phyloP scores from a whole-genome alignment of 2,329 filamentous ascomycete species.

The Verticillium klebahnii region DNA sequence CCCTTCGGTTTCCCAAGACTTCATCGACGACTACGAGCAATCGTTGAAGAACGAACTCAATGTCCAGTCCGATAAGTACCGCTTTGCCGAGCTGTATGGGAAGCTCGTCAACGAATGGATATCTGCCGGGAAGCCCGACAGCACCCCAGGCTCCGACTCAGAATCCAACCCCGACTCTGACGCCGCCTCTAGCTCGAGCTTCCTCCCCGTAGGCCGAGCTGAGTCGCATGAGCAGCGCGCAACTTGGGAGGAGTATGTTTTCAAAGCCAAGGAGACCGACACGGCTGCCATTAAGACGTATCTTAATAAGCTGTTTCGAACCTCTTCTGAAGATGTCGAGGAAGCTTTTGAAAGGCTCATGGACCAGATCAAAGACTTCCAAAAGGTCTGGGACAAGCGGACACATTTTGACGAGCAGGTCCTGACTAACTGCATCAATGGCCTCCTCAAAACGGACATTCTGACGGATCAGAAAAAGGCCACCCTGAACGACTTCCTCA shows the following conservation, averaged over 20 bases:
- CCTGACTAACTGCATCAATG: slow-evolving; percentile 28
- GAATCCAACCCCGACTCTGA: slow-evolving; percentile 10
- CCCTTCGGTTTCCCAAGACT: slow-evolving; percentile 41
- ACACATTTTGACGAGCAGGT: slow-evolving; percentile 24
- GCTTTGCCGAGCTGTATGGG: slow-evolving; percentile 53
- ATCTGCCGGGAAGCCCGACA: slow-evolving; percentile 25
- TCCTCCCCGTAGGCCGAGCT: slow-evolving; percentile 44
- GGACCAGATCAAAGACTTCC: slow-evolving; percentile 31
- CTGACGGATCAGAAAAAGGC: slow-evolving; percentile 36
- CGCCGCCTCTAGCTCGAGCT: slow-evolving; percentile 15
- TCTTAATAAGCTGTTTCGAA: slow-evolving; percentile 44
- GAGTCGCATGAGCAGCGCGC: slow-evolving; percentile 49
- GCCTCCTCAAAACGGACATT: slow-evolving; percentile 33
- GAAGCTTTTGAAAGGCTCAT: slow-evolving; percentile 37
- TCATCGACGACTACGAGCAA: slow-evolving; percentile 40
- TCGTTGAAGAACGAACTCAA: slow-evolving; percentile 40
- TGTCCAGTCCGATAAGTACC: slow-evolving; percentile 47
- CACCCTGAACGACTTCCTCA: slow-evolving; percentile 31
- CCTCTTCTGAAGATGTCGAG: slow-evolving; percentile 26
- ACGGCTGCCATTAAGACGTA: slow-evolving; percentile 39
- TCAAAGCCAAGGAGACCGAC: slow-evolving; percentile 42
- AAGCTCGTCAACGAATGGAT: slow-evolving; percentile 52
- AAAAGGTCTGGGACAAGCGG: slow-evolving; percentile 15
- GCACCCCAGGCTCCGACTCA: slow-evolving; percentile 16
- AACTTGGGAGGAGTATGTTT: slow-evolving; percentile 53